phyloP scores from a whole-genome alignment of 495 filamentous ascomycete species.

The Talaromyces thailandensis region DNA sequence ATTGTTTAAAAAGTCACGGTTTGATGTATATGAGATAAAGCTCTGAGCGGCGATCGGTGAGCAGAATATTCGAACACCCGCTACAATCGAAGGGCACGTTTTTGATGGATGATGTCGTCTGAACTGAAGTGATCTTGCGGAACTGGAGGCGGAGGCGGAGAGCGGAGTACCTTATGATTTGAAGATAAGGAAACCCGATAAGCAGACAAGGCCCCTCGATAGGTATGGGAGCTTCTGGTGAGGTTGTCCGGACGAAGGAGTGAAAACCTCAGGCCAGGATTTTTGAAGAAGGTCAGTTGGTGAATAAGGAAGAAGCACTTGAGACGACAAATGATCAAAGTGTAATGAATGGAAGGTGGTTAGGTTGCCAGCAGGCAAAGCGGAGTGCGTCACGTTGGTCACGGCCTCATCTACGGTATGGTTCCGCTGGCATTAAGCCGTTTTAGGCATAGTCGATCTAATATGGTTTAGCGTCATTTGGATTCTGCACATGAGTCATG shows the following conservation, averaged over 20 bases:
- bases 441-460: neutral
- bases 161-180: neutral
- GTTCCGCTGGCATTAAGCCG: neutral
- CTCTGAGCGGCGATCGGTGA: neutral
- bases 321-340: neutral
- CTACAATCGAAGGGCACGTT: neutral
- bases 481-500: neutral
- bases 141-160: neutral
- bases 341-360: neutral
- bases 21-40: neutral
- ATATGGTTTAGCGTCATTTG: neutral
- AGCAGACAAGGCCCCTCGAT: neutral
- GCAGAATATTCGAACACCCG: neutral
- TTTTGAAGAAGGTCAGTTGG: neutral
- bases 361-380: neutral
- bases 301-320: neutral
- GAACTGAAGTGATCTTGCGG: neutral
- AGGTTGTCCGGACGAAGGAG: neutral
- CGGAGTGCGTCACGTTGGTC: neutral
- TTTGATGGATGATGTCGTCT: neutral
- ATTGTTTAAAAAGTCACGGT: neutral
- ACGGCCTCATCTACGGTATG: neutral
- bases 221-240: neutral
- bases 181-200: neutral
- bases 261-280: neutral